Percentiles rank a stretch among this genome's conserved stretches.
These are phyloP conservation scores for Camelina laxa DNA, from an alignment of 345 rosid species.

Conservation along the genomic window DNA sequence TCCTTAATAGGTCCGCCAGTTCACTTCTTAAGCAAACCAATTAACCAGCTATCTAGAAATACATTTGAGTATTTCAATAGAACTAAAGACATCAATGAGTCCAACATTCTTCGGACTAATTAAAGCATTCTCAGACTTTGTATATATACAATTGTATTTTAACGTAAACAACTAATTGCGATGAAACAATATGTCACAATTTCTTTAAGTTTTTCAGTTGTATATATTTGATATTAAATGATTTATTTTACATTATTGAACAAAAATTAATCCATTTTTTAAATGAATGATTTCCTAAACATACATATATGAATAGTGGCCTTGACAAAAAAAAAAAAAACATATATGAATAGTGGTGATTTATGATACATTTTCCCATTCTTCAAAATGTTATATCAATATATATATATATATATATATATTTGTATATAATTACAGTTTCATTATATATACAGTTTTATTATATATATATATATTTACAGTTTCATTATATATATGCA, in stretches of 20 bases:
- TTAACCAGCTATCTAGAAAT: not conserved
- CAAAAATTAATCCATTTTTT: not conserved
- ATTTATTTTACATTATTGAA: not conserved
- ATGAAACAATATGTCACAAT: no score
- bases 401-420: no score
- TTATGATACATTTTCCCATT: not conserved
- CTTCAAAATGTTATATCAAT: not conserved
- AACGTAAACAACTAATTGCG: not conserved
- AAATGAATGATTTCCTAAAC: not conserved
- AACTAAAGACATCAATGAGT: not conserved
- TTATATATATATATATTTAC: no score
- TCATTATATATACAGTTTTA: no score
- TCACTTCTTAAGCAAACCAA: not conserved
- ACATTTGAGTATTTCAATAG: not conserved
- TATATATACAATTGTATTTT: no score
- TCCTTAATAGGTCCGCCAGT: no score
- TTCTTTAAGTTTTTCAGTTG: no score
- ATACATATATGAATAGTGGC: no score
- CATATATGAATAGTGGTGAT: not conserved
- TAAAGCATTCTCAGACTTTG: not conserved
- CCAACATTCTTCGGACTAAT: not conserved
- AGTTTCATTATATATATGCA: no score
- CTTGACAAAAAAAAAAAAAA: no score
- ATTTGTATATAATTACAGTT: no score
- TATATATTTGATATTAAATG: not conserved